Evolutionary conservation across 2,329 filamentous ascomycete species (phyloP).

Genomic region (Anisogramma anomala): DNA sequence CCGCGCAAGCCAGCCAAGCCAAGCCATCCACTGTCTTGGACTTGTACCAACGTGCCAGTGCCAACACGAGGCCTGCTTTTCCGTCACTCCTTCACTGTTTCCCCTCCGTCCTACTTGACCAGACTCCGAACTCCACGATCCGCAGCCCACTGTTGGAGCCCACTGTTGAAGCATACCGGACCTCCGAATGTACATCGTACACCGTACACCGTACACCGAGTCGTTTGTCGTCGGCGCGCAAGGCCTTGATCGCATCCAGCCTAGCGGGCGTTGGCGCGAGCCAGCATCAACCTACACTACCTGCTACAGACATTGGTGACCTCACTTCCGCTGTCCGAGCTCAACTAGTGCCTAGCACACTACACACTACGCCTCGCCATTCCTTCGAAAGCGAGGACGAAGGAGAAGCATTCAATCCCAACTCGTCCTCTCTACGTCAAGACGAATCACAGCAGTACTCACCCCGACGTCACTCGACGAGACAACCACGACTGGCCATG

Average conservation of each 20-base stretch:
- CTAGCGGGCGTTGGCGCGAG: too few relatives aligned
- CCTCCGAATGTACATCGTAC: too few relatives aligned
- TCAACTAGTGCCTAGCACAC: neutral
- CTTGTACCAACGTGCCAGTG: too few relatives aligned
- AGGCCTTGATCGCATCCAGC: too few relatives aligned
- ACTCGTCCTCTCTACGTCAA: neutral
- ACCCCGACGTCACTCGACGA: conserved; percentile 9
- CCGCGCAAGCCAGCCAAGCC: too few relatives aligned
- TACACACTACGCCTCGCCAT: neutral
- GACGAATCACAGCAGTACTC: neutral
- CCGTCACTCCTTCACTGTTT: neutral
- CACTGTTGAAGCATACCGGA: too few relatives aligned
- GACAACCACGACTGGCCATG: conserved; percentile 15
- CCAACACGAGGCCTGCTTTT: neutral
- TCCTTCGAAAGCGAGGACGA: neutral
- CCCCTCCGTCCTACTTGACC: too few relatives aligned
- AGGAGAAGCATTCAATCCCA: neutral
- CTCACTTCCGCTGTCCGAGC: neutral
- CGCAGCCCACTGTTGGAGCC: neutral
- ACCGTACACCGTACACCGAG: too few relatives aligned
- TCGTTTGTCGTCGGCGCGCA: too few relatives aligned
- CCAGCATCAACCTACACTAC: too few relatives aligned
- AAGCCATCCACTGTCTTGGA: too few relatives aligned
- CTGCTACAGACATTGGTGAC: neutral
- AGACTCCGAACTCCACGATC: neutral